Percentiles rank a stretch among this genome's conserved stretches.
These are phyloP conservation scores for Aspergillus hiratsukae DNA, from an alignment of 2,329 filamentous ascomycete species.

Conservation along the genomic window DNA sequence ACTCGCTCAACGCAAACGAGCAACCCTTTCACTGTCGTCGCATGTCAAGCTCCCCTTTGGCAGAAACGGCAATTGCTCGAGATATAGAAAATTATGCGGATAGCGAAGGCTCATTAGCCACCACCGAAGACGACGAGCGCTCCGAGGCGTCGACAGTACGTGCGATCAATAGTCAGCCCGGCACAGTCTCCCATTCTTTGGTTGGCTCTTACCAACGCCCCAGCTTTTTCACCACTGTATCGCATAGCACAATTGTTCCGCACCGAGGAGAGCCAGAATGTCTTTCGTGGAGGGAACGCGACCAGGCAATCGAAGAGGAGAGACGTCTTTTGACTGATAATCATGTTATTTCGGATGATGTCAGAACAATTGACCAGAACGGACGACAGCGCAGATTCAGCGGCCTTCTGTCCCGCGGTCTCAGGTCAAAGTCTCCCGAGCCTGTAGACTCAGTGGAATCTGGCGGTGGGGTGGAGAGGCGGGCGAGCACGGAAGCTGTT, in stretches of 20 bases:
- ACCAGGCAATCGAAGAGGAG: slow-evolving; percentile 53
- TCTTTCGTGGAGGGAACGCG: slow-evolving; percentile 50
- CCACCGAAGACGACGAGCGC: slow-evolving; percentile 33
- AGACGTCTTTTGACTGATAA: slow-evolving; percentile 57
- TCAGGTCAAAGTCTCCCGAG: slow-evolving; percentile 1
- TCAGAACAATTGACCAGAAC: slow-evolving; percentile 21
- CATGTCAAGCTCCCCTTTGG: slow-evolving; percentile 59
- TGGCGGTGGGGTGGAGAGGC: slow-evolving; percentile 3
- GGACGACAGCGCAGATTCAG: slow-evolving; percentile 22
- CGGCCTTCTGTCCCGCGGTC: slow-evolving; percentile 14
- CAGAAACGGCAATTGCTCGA: slow-evolving; percentile 60
- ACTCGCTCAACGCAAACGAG: slow-evolving; percentile 24
- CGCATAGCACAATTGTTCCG: slow-evolving; percentile 65
- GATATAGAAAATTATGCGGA: slow-evolving; percentile 64
- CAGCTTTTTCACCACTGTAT: slow-evolving; percentile 68
- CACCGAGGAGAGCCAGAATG: slow-evolving; percentile 39
- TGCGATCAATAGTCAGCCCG: slow-evolving; percentile 35
- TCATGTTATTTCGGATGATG: slow-evolving; percentile 52
- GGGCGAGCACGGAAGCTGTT: slow-evolving; percentile 5
- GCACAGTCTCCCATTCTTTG: slow-evolving; percentile 46
- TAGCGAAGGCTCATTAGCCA: slow-evolving; percentile 42
- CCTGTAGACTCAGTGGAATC: slow-evolving; percentile 5
- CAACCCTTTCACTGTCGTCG: slow-evolving; percentile 43
- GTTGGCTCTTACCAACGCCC: slow-evolving; percentile 69
- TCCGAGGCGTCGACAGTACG: slow-evolving; percentile 40